A percentile compares a stretch with the other conserved stretches of the same genome.
phyloP scores from a whole-genome alignment of 202 grass and related monocot genomes.

The Bolboschoenoplectus hybrid region DNA sequence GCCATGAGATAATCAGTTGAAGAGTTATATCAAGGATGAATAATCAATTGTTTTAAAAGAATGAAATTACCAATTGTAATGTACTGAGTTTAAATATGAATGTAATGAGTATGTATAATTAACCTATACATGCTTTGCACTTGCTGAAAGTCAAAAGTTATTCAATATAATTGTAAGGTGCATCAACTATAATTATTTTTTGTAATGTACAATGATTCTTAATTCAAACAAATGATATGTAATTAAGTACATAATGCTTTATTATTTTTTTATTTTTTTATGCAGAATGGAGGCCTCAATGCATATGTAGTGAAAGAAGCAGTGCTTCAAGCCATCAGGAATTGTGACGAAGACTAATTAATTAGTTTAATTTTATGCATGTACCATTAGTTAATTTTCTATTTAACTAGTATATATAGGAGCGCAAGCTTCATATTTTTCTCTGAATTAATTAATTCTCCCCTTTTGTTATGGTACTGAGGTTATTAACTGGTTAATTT shows the following conservation, averaged over 20 bases:
- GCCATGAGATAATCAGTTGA: neutral
- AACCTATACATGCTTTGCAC: neutral
- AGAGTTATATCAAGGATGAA: neutral
- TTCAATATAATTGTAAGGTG: neutral
- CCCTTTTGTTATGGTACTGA: neutral
- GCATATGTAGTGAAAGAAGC: conserved; percentile 80
- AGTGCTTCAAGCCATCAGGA: conserved; percentile 73
- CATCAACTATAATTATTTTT: neutral
- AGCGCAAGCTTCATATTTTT: conserved; percentile 22
- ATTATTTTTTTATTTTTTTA: neutral
- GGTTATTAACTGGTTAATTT: conserved; percentile 1
- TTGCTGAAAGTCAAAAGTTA: neutral
- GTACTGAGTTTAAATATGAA: neutral
- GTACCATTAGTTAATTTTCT: neutral
- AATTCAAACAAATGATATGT: neutral
- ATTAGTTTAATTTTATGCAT: conserved; percentile 1
- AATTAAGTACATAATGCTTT: neutral
- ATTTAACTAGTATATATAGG: conserved; percentile 21
- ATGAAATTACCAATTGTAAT: neutral
- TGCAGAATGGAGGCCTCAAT: conserved; percentile 69
- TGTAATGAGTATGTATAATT: neutral
- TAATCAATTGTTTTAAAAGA: neutral
- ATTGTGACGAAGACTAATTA: conserved; percentile 43
- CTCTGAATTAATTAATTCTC: neutral
- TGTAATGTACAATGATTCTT: neutral